Evolutionary conservation across 805 yeast genomes (phyloP).

Genomic region (Kazachstania martiniae): DNA sequence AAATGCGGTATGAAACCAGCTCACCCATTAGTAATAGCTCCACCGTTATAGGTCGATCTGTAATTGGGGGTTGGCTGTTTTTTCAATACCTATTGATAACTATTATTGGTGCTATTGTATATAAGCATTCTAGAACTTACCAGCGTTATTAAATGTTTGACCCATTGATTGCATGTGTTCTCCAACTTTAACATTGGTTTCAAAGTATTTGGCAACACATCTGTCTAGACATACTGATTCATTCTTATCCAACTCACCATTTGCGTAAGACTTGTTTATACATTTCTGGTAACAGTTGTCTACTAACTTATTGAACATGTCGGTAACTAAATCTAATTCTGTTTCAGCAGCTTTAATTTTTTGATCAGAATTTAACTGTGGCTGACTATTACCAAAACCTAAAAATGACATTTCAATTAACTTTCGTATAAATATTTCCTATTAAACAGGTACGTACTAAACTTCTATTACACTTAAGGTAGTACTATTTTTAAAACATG

Average conservation of each 20-base stretch:
- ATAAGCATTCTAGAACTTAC: constrained; percentile 24
- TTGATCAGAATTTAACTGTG: constrained; percentile 63
- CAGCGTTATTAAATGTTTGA: constrained; percentile 30
- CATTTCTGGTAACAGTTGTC: constrained; percentile 86
- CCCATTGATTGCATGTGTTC: constrained; percentile 55
- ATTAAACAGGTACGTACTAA: constrained; percentile 2
- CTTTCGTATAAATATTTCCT: neutral
- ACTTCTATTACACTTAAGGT: too few species aligned
- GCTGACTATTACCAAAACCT: constrained; percentile 63
- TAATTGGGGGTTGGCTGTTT: too few species aligned
- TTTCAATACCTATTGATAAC: too few species aligned
- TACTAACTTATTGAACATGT: constrained; percentile 89
- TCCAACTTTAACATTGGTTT: constrained; percentile 88
- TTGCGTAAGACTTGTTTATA: constrained; percentile 52
- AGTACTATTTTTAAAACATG: too few species aligned
- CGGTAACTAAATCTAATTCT: constrained; percentile 93
- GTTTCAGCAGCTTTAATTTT: constrained; percentile 89
- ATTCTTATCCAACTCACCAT: constrained; percentile 64
- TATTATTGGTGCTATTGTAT: too few species aligned
- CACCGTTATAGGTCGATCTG: too few species aligned
- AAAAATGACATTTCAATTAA: constrained; percentile 45
- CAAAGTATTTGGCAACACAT: constrained; percentile 92
- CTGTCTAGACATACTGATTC: constrained; percentile 88
- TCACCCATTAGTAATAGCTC: too few species aligned
- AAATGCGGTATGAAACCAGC: too few species aligned